Conservation (phyloP, 2,329 filamentous ascomycete genomes). For the Dactylonectria macrodidyma region DNA sequence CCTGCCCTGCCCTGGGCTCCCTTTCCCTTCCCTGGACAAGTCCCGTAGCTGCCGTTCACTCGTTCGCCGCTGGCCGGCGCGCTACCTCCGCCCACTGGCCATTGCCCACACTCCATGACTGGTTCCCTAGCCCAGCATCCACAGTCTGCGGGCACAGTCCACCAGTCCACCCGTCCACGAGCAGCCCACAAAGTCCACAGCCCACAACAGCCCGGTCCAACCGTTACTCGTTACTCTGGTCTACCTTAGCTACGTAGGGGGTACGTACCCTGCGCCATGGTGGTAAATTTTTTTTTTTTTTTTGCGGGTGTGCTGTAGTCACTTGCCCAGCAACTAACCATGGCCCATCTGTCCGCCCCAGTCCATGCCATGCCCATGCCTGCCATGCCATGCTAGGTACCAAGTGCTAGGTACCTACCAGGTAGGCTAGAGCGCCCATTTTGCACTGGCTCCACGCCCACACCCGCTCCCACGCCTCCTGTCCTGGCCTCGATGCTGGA, state of each 20-base stretch:
- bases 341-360: conserved; percentile 1
- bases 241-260: not conserved
- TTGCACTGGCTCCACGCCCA: conserved; percentile 27
- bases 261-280: conserved; percentile 1
- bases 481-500: conserved; percentile 22
- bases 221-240: not conserved
- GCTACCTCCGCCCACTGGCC: conserved; percentile 12
- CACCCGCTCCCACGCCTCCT: conserved; percentile 11
- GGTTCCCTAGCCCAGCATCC: not conserved
- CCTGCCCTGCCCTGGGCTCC: conserved; percentile 4
- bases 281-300: too few relatives aligned
- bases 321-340: not conserved
- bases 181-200: not conserved
- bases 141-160: not conserved
- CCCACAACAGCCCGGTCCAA: conserved; percentile 6
- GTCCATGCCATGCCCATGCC: conserved; percentile 16
- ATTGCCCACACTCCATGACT: conserved; percentile 1
- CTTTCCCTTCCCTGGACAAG: conserved; percentile 10
- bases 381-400: not conserved
- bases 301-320: not conserved
- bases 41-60: conserved; percentile 17
- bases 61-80: conserved; percentile 16
- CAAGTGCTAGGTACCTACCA: not conserved
- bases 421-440: conserved; percentile 23
- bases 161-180: not conserved